Conservation (phyloP, 495 filamentous ascomycete species). For the Penicillium taxi region DNA sequence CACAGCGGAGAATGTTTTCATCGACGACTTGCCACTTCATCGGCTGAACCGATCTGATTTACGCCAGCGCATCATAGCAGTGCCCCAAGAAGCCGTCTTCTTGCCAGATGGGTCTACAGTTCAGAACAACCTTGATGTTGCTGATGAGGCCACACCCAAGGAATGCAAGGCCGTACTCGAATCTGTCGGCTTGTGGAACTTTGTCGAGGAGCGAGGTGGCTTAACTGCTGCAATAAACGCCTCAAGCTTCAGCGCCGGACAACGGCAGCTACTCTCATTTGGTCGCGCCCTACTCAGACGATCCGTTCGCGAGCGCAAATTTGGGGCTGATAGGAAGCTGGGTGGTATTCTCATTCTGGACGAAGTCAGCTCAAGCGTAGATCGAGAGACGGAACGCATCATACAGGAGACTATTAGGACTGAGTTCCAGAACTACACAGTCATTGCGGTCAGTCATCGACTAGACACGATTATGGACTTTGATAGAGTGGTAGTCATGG, state of each 20-base stretch:
- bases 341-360: slow-evolving; percentile 20
- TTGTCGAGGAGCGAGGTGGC: no score
- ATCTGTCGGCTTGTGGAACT: no score
- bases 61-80: not conserved
- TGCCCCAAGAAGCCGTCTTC: not conserved
- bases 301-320: not conserved
- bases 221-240: no score
- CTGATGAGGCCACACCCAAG: slow-evolving; percentile 61
- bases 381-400: slow-evolving; percentile 33
- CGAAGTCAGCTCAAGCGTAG: slow-evolving; percentile 45
- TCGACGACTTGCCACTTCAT: not conserved
- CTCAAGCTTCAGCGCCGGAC: no score
- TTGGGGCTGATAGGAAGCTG: not conserved
- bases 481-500: slow-evolving; percentile 41
- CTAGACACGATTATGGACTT: slow-evolving; percentile 40
- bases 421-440: slow-evolving; percentile 39
- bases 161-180: slow-evolving; percentile 32
- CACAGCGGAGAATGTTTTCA: not conserved
- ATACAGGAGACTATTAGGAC: slow-evolving; percentile 37
- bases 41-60: not conserved
- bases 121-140: slow-evolving; percentile 72
- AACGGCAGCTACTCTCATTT: no score
- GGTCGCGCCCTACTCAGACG: no score
- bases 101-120: slow-evolving; percentile 1
- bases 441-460: slow-evolving; percentile 42